Percentiles rank a stretch among this genome's conserved stretches.
Evolutionary conservation across 441 rosid genomes (phyloP).

Genomic region (Gossypium aridum): DNA sequence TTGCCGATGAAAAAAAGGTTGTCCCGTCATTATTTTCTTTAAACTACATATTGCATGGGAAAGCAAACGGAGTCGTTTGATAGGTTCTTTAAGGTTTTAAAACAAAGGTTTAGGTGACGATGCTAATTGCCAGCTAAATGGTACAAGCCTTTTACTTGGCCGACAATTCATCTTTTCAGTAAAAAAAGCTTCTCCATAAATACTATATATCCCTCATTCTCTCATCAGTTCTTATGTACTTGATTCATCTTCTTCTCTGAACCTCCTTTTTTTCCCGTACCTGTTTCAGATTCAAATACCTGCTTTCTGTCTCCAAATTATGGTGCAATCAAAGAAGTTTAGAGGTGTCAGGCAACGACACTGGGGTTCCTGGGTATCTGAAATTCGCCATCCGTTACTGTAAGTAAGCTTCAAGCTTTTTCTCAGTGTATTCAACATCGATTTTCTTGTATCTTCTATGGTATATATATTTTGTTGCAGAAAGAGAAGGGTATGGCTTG

Average conservation of each 20-base stretch:
- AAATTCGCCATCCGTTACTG: constrained; percentile 88
- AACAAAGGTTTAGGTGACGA: background rate
- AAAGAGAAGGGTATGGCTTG: constrained; percentile 87
- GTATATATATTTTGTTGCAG: constrained; percentile 19
- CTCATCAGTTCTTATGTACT: constrained; percentile 12
- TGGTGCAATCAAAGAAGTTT: constrained; percentile 89
- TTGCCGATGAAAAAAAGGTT: background rate
- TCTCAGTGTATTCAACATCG: background rate
- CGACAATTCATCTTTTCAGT: constrained; percentile 20
- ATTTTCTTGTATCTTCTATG: background rate
- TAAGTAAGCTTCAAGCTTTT: constrained; percentile 11
- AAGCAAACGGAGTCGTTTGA: constrained; percentile 8
- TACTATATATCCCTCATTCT: background rate
- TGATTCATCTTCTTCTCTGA: background rate
- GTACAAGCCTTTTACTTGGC: constrained; percentile 14
- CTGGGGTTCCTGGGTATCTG: constrained; percentile 96
- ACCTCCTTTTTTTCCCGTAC: background rate
- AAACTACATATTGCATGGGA: background rate
- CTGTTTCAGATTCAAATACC: background rate
- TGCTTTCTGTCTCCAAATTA: constrained; percentile 7
- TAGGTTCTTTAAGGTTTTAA: background rate
- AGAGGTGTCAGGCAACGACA: constrained; percentile 97
- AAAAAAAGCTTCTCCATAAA: background rate
- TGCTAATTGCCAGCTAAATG: background rate
- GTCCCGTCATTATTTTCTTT: background rate